Evolutionary conservation across 768 basidiomycete genomes (phyloP), one percentile per base, ranked within the genome.

Genomic region (Xerocomellus intermedius): DNA sequence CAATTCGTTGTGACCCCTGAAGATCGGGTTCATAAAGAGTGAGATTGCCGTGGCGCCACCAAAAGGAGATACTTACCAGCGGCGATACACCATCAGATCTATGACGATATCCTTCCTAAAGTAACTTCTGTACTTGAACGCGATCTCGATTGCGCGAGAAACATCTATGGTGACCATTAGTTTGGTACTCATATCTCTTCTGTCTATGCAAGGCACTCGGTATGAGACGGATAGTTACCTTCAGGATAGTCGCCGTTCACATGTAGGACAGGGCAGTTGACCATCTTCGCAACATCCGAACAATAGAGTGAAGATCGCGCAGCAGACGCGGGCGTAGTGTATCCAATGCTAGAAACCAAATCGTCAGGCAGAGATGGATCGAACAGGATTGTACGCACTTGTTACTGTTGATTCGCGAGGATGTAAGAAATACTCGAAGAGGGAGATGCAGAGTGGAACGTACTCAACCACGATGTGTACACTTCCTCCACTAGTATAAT

Each of bases 231-330:
- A 33, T 21, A 28, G 24, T 48, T 42, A 74, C 90, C 91, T 80
- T 96, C 92, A 0, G 92, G 91, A 67, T 87, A 75, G 68, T 97
- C 94, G 6, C 94, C 94, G 59, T 95, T 97, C 55, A 94, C 91
- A 57, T 96, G 94, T 19, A 96, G 68, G 5, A 95, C 83, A 1
- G 94, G 94, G 0, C 90, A 85, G 54, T 91, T 87, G 61, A 94
- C 86, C 87, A 91, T 91, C 73, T 95, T 95, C 6, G 87, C 91
- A 36, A 91, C 75, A 66, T 93, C 91, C 1, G 91, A 91, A 64
- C 90, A 94, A 65, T 97, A 97, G 33, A 90, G 65, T 0, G 89
- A 92, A 1, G 93, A 94, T 8, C 94, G 82, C 14, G 91, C 89
- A 47, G 80, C 82, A 0, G 89, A 85, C 0, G 91, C 89, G 0